phyloP scores from a whole-genome alignment of 129 eudicot species.

The Lactuca sativa region DNA sequence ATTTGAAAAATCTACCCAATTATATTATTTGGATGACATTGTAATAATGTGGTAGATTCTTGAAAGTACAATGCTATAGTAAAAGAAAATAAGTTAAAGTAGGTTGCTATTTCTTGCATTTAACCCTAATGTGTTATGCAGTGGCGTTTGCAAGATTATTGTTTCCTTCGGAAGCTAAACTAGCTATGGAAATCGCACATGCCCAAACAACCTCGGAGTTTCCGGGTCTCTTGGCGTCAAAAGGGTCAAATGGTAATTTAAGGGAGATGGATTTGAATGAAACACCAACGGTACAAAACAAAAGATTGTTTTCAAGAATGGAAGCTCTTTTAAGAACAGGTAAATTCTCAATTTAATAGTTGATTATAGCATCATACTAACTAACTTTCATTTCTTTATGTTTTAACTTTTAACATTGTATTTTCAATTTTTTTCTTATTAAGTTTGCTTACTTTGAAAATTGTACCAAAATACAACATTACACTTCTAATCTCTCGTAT shows the following conservation, averaged over 20 bases:
- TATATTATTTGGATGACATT: no score
- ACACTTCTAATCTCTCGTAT: no score
- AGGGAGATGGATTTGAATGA: constrained; percentile 72
- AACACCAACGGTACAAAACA: constrained; percentile 58
- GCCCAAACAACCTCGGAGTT: constrained; percentile 59
- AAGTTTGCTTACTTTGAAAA: no score
- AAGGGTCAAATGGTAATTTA: constrained; percentile 51
- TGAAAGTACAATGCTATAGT: no score
- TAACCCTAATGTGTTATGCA: constrained; percentile 24
- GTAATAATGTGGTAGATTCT: not conserved
- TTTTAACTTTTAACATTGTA: no score
- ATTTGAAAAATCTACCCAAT: no score
- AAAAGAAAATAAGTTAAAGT: no score
- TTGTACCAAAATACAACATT: no score
- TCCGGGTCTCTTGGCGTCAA: constrained; percentile 54
- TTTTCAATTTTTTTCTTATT: no score
- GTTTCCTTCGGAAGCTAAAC: constrained; percentile 75
- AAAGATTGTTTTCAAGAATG: constrained; percentile 50
- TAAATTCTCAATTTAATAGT: constrained; percentile 8
- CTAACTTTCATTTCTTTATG: not conserved
- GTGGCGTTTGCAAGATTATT: constrained; percentile 80
- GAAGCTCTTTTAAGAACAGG: constrained; percentile 74
- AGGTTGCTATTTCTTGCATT: not conserved
- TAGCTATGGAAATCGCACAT: constrained; percentile 83
- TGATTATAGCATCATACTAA: not conserved